Conservation (phyloP, 2,329 filamentous ascomycete species). For the Colletotrichum sp. region DNA sequence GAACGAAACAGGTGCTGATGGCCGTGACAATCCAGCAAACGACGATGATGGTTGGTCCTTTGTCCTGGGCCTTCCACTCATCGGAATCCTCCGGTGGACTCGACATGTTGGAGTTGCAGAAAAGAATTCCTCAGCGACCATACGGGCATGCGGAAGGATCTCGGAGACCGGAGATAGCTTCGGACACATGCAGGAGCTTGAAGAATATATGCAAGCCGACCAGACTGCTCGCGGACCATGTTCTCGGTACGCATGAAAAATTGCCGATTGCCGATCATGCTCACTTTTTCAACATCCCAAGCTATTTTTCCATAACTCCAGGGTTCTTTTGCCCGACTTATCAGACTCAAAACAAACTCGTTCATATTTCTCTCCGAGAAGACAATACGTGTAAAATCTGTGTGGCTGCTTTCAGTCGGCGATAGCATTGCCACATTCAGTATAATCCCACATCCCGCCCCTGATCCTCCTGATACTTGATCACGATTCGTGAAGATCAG, state of each 20-base stretch:
- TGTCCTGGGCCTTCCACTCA: conserved; percentile 17
- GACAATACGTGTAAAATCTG: not conserved
- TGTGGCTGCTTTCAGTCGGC: too few relatives aligned
- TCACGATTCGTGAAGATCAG: not conserved
- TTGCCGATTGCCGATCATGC: not conserved
- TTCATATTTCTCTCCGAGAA: not conserved
- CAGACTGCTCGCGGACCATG: not conserved
- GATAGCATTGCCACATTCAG: not conserved
- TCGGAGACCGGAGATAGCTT: not conserved
- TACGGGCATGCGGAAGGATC: too few relatives aligned
- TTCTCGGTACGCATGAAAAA: not conserved
- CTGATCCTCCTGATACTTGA: not conserved
- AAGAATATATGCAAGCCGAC: not conserved
- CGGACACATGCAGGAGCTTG: not conserved
- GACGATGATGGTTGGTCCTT: conserved; percentile 36
- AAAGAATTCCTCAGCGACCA: not conserved
- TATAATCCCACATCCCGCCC: not conserved
- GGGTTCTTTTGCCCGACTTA: not conserved
- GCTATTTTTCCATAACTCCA: not conserved
- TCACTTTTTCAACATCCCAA: not conserved
- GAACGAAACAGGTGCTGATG: conserved; percentile 31
- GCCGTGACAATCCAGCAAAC: conserved; percentile 34
- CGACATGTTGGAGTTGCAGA: not conserved
- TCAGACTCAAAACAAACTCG: not conserved
- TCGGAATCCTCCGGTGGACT: not conserved